Evolutionary conservation across 2,329 filamentous ascomycete species (phyloP).

Genomic region (Aspergillus tubingensis): DNA sequence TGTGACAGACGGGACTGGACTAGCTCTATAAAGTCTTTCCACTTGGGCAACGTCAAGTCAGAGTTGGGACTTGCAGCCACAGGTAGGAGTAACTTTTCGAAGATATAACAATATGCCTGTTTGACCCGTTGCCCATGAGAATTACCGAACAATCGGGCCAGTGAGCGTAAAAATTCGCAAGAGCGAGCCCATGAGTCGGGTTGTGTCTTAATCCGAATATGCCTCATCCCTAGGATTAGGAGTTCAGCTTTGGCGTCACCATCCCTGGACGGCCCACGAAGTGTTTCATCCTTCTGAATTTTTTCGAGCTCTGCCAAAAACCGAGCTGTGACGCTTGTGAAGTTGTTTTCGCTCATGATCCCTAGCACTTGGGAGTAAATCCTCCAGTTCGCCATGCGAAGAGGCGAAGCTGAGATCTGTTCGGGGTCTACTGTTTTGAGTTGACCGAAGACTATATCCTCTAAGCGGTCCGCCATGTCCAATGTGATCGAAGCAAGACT

Average conservation of each 20-base stretch:
- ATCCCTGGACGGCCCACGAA: conserved; percentile 55
- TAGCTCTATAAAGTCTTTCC: conserved; percentile 79
- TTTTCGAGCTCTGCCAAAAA: conserved; percentile 80
- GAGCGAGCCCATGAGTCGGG: conserved; percentile 79
- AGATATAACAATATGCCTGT: conserved; percentile 88
- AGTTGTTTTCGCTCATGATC: conserved; percentile 94
- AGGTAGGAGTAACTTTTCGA: conserved; percentile 82
- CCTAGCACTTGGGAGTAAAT: conserved; percentile 90
- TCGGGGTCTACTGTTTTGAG: conserved; percentile 86
- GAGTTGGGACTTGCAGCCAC: conserved; percentile 78
- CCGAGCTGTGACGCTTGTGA: conserved; percentile 76
- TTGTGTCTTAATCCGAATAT: conserved; percentile 74
- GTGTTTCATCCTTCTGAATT: conserved; percentile 71
- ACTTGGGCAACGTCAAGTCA: conserved; percentile 78
- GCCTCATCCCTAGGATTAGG: conserved; percentile 87
- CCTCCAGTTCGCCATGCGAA: conserved; percentile 93
- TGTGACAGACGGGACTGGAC: conserved; percentile 77
- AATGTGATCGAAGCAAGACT: conserved; percentile 77
- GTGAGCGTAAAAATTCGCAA: conserved; percentile 80
- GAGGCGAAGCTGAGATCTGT: conserved; percentile 66
- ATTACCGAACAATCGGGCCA: conserved; percentile 79
- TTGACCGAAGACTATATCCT: conserved; percentile 96
- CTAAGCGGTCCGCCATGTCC: conserved; percentile 91
- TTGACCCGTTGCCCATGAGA: conserved; percentile 90
- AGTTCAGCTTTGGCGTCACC: conserved; percentile 79